Percentiles rank a stretch among this genome's conserved stretches.
phyloP scores from a whole-genome alignment of 768 basidiomycete genomes.

The Mycena galopus region DNA sequence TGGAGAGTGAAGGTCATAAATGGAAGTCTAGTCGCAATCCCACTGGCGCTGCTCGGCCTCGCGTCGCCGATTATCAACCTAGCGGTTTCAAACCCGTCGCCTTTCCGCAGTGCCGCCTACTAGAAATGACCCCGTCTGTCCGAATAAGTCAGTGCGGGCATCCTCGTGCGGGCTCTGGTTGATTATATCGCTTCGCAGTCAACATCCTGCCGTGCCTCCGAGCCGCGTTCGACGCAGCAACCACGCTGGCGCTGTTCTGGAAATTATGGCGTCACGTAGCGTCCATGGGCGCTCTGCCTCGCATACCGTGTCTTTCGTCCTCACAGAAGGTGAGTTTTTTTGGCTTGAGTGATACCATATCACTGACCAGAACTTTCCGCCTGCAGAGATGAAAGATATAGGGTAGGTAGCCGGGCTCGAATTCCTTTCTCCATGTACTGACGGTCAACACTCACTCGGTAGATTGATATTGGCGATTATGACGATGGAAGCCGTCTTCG shows the following conservation, averaged over 20 bases:
- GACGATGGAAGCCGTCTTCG: slow-evolving; percentile 21
- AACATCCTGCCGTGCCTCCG: slow-evolving; percentile 13
- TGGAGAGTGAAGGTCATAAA: slow-evolving; percentile 1
- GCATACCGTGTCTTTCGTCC: slow-evolving; percentile 15
- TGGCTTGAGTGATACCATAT: background rate
- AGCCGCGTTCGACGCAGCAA: slow-evolving; percentile 15
- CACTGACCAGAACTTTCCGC: too few species aligned
- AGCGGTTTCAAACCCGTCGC: background rate
- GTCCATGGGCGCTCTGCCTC: slow-evolving; percentile 9
- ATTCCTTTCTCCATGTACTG: background rate
- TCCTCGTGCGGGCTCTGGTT: background rate
- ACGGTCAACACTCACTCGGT: too few species aligned
- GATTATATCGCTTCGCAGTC: background rate
- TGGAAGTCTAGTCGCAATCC: background rate
- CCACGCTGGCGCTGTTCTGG: background rate
- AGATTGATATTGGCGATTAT: slow-evolving; percentile 21
- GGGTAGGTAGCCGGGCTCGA: background rate
- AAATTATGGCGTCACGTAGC: slow-evolving; percentile 10
- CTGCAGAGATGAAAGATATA: background rate
- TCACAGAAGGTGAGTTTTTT: slow-evolving; percentile 3
- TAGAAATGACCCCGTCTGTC: background rate
- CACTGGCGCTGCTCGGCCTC: background rate
- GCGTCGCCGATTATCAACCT: background rate
- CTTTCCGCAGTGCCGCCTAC: background rate
- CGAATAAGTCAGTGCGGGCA: background rate